Evolutionary conservation across 179 eudicot genomes (phyloP).

Genomic region (Sideroxylon spinosum): DNA sequence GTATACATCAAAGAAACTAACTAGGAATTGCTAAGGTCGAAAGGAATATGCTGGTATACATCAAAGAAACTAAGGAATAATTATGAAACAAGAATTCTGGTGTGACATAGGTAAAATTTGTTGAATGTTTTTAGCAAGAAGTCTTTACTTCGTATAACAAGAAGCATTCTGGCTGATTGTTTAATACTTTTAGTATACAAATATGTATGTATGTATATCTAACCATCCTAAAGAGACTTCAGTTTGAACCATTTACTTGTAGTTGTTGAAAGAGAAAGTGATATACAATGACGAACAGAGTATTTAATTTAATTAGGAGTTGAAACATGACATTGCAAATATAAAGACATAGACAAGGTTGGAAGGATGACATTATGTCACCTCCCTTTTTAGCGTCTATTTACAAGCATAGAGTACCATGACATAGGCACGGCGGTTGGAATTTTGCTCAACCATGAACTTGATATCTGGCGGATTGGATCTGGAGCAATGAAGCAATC

Average conservation of each 20-base stretch:
- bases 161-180: too few species aligned
- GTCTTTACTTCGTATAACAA: too few species aligned
- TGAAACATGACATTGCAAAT: neutral
- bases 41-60: too few species aligned
- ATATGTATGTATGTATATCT: neutral
- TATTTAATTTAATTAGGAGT: neutral
- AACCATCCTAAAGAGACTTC: neutral
- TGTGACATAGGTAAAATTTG: too few species aligned
- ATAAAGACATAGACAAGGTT: neutral
- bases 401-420: neutral
- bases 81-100: too few species aligned
- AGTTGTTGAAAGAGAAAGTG: neutral
- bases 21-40: neutral
- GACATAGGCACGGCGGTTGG: neutral
- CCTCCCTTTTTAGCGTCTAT: neutral
- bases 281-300: neutral
- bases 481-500: conserved; percentile 16
- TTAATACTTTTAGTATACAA: too few species aligned
- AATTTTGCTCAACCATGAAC: neutral
- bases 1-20: too few species aligned
- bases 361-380: neutral
- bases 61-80: too few species aligned
- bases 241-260: neutral
- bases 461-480: conserved; percentile 21
- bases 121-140: too few species aligned